Conservation (phyloP, 2,329 filamentous ascomycete species). For the Knufia petricola region DNA sequence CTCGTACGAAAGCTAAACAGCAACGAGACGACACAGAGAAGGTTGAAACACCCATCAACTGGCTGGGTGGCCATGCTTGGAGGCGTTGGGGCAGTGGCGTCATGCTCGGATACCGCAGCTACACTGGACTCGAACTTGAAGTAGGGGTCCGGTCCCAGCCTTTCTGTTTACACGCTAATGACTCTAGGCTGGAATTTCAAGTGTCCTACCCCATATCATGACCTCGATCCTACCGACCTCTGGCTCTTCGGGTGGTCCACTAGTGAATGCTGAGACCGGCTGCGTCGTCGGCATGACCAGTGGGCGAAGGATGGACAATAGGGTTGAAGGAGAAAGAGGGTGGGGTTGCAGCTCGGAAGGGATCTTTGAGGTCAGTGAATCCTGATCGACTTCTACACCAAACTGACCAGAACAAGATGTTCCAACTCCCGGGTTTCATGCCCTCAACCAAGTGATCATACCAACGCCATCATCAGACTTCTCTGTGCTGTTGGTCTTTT, state of each 20-base stretch:
- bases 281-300: slow-evolving; percentile 8
- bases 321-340: slow-evolving; percentile 9
- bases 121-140: slow-evolving; percentile 8
- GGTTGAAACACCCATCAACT: not conserved
- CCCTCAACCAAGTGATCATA: not conserved
- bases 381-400: not conserved
- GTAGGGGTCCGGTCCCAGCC: not conserved
- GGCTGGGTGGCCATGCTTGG: slow-evolving; percentile 9
- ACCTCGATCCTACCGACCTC: slow-evolving; percentile 9
- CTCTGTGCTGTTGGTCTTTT: no score
- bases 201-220: slow-evolving; percentile 5
- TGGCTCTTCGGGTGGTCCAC: slow-evolving; percentile 8
- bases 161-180: not conserved
- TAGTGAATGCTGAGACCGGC: slow-evolving; percentile 5
- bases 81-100: slow-evolving; percentile 3
- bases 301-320: slow-evolving; percentile 9
- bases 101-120: slow-evolving; percentile 9
- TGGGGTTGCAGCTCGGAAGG: slow-evolving; percentile 8
- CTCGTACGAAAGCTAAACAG: not conserved
- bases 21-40: not conserved
- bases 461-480: no score
- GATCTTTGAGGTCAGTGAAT: slow-evolving; percentile 9
- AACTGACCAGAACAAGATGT: slow-evolving; percentile 1
- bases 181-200: slow-evolving; percentile 4
- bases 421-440: slow-evolving; percentile 5